phyloP scores from a whole-genome alignment of 352 stramenopile genomes.

The Achlya hypogyna region DNA sequence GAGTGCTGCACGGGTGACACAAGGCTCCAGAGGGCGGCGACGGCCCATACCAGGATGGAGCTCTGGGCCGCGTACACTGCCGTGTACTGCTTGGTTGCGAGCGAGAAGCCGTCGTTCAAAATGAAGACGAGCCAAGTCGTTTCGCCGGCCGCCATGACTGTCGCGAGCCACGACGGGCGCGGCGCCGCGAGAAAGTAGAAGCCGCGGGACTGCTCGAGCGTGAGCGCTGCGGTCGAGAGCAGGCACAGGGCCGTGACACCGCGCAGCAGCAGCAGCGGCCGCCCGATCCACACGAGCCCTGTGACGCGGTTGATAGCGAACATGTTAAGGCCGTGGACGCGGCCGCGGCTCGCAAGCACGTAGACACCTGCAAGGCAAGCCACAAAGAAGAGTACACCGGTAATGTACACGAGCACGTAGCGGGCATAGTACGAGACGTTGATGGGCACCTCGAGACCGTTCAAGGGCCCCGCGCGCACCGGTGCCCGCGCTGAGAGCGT shows the following conservation, averaged over 20 bases:
- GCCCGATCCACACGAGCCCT: conserved; percentile 5
- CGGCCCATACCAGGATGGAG: neutral
- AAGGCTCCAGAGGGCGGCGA: neutral
- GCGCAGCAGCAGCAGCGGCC: neutral
- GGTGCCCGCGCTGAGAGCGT: neutral
- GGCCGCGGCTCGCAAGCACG: neutral
- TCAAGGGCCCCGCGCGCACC: neutral
- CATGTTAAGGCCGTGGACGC: neutral
- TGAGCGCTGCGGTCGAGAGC: neutral
- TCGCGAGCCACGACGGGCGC: neutral
- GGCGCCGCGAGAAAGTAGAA: neutral
- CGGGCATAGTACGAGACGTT: neutral
- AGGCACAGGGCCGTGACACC: neutral
- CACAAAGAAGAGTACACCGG: neutral
- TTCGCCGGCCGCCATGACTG: neutral
- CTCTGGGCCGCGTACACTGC: neutral
- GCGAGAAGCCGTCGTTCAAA: neutral
- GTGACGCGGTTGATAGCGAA: neutral
- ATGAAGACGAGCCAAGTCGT: neutral
- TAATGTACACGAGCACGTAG: neutral
- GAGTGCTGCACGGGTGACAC: neutral
- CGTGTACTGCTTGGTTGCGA: neutral
- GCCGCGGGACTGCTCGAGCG: neutral
- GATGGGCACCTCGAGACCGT: neutral
- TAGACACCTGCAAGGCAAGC: neutral